Base-by-base conservation (phyloP, 1,284 basidiomycete genomes). In the Ceratobasidium sp. region DNA sequence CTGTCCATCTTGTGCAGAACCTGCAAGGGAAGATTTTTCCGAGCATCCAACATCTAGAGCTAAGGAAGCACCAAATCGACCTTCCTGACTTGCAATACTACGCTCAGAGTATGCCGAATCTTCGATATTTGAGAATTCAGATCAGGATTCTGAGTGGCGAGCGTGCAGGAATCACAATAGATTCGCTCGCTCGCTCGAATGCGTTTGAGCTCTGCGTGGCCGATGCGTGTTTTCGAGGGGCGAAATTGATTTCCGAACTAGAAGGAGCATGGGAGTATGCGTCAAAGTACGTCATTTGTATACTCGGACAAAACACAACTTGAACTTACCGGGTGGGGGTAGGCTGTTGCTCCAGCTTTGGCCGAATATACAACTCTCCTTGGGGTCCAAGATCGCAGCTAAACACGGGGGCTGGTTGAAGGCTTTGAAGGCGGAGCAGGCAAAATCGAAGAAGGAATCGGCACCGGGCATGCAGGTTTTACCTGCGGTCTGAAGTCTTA, bases 31-130 rank as follows among this genome's bases (percentile, higher is more conserved):
- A n/a, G 14, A n/a, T 16, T 12, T 52, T 52, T 52, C 14, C 14
- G 18, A 16, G n/a, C 50, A 16, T 52, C n/a, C n/a, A 14, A 14
- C 14, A 5, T 16, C n/a, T 52, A 16, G 50, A 52, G 50, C 14
- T 52, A 18, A 16, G 14, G n/a, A 52, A 16, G n/a, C n/a, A 52
- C 50, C 50, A 52, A 52, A 16, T 52, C 16, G 50, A 16, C 50
- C 14, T 52, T 16, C 18, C 4, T 16, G 50, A 52, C 8, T 16
- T 52, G 50, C 18, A 18, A n/a, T n/a, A 52, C n/a, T 52, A 52
- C 16, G 50, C 50, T 16, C 50, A 52, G n/a, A 52, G 50, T n/a
- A 52, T 52, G 50, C 50, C 50, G 50, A 52, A 52, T 52, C 50
- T 52, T n/a, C 5, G 50, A 52, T 52, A 52, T 52, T n/a, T 52